Evolutionary conservation across 441 rosid species (phyloP), one percentile per base, ranked within the genome.

Genomic region (Pelargonium fulgidum): DNA sequence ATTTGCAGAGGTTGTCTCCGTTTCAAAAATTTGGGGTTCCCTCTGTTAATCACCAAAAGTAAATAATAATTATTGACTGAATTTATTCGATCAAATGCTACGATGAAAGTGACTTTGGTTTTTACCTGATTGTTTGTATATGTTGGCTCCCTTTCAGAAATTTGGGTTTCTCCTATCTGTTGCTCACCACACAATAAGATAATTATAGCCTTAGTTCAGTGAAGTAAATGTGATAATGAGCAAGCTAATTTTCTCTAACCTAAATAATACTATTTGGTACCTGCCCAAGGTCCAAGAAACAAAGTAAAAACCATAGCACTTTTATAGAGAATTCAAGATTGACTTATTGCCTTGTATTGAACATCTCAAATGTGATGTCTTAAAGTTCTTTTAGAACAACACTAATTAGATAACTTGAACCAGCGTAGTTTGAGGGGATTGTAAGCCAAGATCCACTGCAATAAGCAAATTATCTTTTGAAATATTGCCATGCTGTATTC

Each of bases 101-200:
- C 62, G 19, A 56, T 19, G 10, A 17, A 3, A 56, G 29, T 56
- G 62, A 8, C 26, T 19, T 56, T 56, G 26, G 62, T 56, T 56
- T 56, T 56, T 7, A 56, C 62, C 62, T 56, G 62, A 19, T 19
- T 19, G 3, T 56, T 56, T 56, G 62, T 22, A 17, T 22, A 56
- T 22, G 29, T 56, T 56, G 62, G 62, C 62, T 56, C 29, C 20
- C 26, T 56, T 56, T 24, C 62, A 56, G 62, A 56, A 56, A 9
- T 56, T 56, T 56, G 62, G 62, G 62, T 19, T 19, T 56, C 62
- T 19, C 62, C 62, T 56, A 9, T 17, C 62, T 56, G 52, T 45
- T 56, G 19, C 26, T 5, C 62, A 56, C 29, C 62, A 19, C n/a
- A 56, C 12, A 19, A 19, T 12, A 56, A 56, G 24, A 56, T 56